phyloP scores from a whole-genome alignment of 345 rosid genomes.

The Boechera divaricarpa region DNA sequence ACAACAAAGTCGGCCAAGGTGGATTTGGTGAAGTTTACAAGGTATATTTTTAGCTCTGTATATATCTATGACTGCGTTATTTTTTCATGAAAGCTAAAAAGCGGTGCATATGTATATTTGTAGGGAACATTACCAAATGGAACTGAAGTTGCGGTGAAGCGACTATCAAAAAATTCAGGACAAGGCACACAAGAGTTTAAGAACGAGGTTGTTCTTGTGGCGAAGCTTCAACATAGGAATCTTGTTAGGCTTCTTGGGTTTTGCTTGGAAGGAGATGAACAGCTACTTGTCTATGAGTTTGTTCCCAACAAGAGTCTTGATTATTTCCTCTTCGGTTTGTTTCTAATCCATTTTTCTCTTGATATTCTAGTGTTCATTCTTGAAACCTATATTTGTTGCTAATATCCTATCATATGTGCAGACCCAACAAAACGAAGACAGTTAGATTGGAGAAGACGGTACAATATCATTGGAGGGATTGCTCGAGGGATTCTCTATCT shows the following conservation, averaged over 20 bases:
- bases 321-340: slow-evolving; percentile 45
- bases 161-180: slow-evolving; percentile 45
- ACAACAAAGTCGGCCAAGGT: slow-evolving; percentile 34
- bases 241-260: slow-evolving; percentile 51
- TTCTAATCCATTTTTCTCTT: not conserved
- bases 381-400: not conserved
- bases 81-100: not conserved
- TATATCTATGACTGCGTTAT: not conserved
- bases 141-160: slow-evolving; percentile 53
- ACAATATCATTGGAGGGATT: slow-evolving; percentile 35
- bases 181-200: slow-evolving; percentile 54
- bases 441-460: slow-evolving; percentile 25
- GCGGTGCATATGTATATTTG: not conserved
- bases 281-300: slow-evolving; percentile 52
- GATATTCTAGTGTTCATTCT: not conserved
- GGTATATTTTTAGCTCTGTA: slow-evolving; percentile 2
- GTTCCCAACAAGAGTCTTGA: slow-evolving; percentile 52
- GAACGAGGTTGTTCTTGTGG: slow-evolving; percentile 52
- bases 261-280: slow-evolving; percentile 48
- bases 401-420: not conserved
- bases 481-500: slow-evolving; percentile 33
- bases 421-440: not conserved
- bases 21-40: slow-evolving; percentile 45
- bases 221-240: slow-evolving; percentile 60
- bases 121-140: slow-evolving; percentile 36